Conservation (phyloP, 1,139 yeast genomes). For the Casaregolazyma suthepensis region DNA sequence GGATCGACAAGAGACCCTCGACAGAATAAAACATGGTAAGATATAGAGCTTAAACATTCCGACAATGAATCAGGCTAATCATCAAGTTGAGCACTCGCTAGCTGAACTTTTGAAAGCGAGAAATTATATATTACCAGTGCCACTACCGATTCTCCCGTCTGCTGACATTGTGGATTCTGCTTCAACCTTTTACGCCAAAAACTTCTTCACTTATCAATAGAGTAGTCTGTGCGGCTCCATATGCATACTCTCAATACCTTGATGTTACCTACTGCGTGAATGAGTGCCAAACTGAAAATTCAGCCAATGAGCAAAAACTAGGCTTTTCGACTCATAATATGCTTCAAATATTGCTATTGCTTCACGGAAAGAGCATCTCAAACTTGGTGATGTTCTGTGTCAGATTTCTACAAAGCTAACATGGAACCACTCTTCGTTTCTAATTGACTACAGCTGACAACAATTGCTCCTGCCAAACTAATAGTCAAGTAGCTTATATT, state of each 20-base stretch:
- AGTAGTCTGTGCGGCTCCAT: background rate
- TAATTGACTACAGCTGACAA: background rate
- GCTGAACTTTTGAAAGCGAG: background rate
- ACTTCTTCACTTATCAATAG: background rate
- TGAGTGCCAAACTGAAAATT: no score
- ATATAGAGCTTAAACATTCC: background rate
- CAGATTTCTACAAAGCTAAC: background rate
- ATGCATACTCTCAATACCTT: background rate
- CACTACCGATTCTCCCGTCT: background rate
- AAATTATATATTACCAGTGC: background rate
- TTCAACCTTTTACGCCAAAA: background rate
- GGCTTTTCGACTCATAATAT: background rate
- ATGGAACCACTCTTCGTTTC: background rate
- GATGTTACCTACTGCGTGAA: no score
- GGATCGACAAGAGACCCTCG: background rate
- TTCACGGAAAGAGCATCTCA: no score
- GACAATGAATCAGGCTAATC: background rate
- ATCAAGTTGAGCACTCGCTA: background rate
- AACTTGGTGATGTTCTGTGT: no score
- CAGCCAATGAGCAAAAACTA: background rate
- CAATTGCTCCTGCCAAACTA: background rate
- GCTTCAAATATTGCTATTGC: background rate
- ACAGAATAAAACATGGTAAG: background rate
- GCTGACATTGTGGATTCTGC: background rate
- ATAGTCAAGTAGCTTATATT: background rate